phyloP scores from a whole-genome alignment of 148 eudicot species.

The Chenopodium album region DNA sequence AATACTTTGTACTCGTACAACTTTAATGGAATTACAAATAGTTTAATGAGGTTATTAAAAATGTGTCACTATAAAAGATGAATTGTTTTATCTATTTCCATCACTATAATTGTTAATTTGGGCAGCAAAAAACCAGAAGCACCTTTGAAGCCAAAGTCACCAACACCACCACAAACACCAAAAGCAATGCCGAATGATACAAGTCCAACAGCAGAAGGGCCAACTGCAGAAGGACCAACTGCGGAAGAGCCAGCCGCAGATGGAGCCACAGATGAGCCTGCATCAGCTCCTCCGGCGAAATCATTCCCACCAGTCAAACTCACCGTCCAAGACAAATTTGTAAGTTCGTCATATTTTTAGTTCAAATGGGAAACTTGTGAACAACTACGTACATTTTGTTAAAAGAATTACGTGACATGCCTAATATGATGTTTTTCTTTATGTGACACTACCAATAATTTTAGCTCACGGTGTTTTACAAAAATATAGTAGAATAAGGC shows the following conservation, averaged over 20 bases:
- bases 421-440: no score
- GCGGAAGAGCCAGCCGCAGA: neutral
- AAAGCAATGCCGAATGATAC: neutral
- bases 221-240: neutral
- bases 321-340: constrained; percentile 27
- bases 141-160: neutral
- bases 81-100: no score
- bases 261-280: neutral
- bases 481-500: no score
- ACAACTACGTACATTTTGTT: no score
- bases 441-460: no score
- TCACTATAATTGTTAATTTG: neutral
- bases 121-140: constrained; percentile 20
- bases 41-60: no score
- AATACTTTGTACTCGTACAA: no score
- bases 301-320: constrained; percentile 37
- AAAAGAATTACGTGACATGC: no score
- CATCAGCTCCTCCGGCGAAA: constrained; percentile 6
- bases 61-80: no score
- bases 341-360: constrained; percentile 9
- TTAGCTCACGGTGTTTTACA: no score
- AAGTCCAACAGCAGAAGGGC: neutral
- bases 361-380: no score
- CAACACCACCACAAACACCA: neutral
- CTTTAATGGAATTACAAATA: no score